Percentiles rank a stretch among this genome's conserved stretches.
phyloP scores from a whole-genome alignment of 1,139 yeast genomes.

The Arxiozyma heterogenica region DNA sequence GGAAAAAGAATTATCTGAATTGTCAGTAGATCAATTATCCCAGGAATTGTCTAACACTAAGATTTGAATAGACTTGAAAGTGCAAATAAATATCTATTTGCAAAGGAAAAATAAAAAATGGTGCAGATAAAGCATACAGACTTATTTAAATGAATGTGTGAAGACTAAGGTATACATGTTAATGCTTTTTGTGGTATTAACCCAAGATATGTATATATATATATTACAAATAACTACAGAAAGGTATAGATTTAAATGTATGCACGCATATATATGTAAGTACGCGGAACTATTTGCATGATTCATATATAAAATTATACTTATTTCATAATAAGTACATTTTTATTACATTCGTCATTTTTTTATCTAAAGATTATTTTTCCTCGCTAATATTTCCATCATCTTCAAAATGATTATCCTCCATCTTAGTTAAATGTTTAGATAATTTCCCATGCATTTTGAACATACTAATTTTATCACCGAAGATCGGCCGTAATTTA shows the following conservation, averaged over 20 bases:
- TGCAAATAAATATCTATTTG: not conserved
- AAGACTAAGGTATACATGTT: too few species aligned
- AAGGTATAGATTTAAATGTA: not conserved
- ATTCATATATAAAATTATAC: too few species aligned
- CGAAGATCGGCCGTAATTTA: constrained; percentile 50
- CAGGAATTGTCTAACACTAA: constrained; percentile 45
- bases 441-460: constrained; percentile 55
- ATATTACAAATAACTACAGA: not conserved
- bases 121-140: not conserved
- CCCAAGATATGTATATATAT: not conserved
- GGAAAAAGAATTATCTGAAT: constrained; percentile 48
- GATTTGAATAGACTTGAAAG: constrained; percentile 1
- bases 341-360: too few species aligned
- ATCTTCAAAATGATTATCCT: constrained; percentile 30
- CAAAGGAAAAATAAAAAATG: not conserved
- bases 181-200: not conserved
- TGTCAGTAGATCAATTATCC: constrained; percentile 49
- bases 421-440: constrained; percentile 39
- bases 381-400: not conserved
- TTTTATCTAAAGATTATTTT: not conserved
- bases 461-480: constrained; percentile 53
- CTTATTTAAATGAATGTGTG: too few species aligned
- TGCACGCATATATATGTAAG: not conserved
- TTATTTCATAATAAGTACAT: too few species aligned
- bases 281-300: too few species aligned